Percentiles rank a stretch among this genome's conserved stretches.
Conservation (phyloP, 202 grass and related monocot genomes). For the Setaria viridis region DNA sequence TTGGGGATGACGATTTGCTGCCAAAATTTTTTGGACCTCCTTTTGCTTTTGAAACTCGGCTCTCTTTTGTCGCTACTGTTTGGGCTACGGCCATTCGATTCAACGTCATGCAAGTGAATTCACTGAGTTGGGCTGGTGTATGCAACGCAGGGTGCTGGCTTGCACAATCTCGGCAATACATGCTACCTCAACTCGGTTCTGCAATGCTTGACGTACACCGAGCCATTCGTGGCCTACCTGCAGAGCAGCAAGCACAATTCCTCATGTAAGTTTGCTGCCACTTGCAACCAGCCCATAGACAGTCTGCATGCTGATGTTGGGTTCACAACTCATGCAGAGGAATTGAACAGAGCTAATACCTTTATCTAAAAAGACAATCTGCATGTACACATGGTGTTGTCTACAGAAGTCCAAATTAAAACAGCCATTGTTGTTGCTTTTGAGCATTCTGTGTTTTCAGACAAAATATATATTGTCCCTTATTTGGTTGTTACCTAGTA, state of each 20-base stretch:
- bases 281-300: neutral
- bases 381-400: neutral
- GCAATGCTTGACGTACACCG: slow-evolving; percentile 97
- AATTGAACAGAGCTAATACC: neutral
- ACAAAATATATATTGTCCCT: neutral
- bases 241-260: slow-evolving; percentile 90
- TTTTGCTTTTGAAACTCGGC: neutral
- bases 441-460: neutral
- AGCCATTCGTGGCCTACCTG: slow-evolving; percentile 94
- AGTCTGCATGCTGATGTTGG: neutral
- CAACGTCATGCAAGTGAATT: slow-evolving; percentile 11
- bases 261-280: slow-evolving; percentile 74
- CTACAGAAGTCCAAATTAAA: neutral
- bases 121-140: slow-evolving; percentile 32
- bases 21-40: neutral
- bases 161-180: slow-evolving; percentile 95
- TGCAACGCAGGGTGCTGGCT: slow-evolving; percentile 86
- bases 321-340: neutral
- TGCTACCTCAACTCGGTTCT: slow-evolving; percentile 99
- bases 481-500: neutral
- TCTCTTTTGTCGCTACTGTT: neutral
- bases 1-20: neutral
- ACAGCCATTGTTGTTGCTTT: slow-evolving; percentile 11
- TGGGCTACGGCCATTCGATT: neutral
- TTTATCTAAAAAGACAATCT: neutral